These are phyloP conservation scores for Chlamydomonas applanata DNA, from an alignment of 139 green algal species.

Conservation along the genomic window DNA sequence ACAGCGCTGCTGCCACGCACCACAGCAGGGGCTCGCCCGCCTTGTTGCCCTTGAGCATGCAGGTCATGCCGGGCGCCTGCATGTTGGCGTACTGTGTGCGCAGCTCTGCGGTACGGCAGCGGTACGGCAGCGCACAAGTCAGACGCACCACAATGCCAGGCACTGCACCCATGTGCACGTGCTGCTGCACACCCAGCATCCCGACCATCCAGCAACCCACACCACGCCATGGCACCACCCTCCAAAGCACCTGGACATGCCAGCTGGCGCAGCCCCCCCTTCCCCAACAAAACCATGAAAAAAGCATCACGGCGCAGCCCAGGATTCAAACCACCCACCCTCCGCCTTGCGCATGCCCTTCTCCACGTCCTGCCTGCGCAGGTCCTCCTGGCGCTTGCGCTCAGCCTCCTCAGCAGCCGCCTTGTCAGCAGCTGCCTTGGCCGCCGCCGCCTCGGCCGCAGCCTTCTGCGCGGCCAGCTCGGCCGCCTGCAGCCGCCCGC, in stretches of 20 bases:
- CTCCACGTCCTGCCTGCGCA: conserved; percentile 23
- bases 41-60: not conserved
- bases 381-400: conserved; percentile 20
- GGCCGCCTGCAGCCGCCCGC: not conserved
- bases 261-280: too few species aligned
- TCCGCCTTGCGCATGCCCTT: conserved; percentile 13
- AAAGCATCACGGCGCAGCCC: conserved; percentile 2
- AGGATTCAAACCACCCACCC: not conserved
- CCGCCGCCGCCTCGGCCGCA: not conserved
- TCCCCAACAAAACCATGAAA: not conserved
- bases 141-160: too few species aligned
- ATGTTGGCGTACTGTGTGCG: conserved; percentile 21
- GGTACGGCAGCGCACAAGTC: too few species aligned
- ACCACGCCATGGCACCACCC: not conserved
- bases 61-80: conserved; percentile 18
- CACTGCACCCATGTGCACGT: not conserved
- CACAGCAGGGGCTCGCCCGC: conserved; percentile 21
- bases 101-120: conserved; percentile 19
- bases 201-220: not conserved
- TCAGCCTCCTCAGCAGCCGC: conserved; percentile 35
- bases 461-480: not conserved
- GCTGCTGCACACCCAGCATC: not conserved
- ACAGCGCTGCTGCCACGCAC: too few species aligned
- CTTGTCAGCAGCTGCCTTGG: conserved; percentile 20
- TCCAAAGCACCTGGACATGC: too few species aligned